These are phyloP conservation scores for Ophiostoma sp. DNA, from an alignment of 2,329 filamentous ascomycete genomes.

Conservation along the genomic window DNA sequence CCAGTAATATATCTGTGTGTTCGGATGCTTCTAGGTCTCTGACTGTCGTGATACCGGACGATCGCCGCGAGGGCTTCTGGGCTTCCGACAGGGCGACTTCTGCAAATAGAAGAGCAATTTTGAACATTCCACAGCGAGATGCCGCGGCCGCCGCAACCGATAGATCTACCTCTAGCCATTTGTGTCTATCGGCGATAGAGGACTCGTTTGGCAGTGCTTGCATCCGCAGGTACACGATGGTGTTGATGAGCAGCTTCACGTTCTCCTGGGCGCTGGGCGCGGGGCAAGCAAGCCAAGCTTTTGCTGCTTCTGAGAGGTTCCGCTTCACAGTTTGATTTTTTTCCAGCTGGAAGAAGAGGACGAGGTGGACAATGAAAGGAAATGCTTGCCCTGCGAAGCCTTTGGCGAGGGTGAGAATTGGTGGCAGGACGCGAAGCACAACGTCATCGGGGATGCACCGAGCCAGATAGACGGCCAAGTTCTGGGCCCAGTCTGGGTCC, in stretches of 20 bases:
- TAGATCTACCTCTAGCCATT: slow-evolving; percentile 84
- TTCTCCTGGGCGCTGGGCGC: slow-evolving; percentile 51
- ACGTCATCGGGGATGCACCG: slow-evolving; percentile 56
- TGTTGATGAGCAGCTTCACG: slow-evolving; percentile 66
- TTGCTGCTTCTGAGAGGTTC: slow-evolving; percentile 60
- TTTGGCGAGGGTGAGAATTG: slow-evolving; percentile 59
- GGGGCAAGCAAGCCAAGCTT: slow-evolving; percentile 54
- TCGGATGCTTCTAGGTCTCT: slow-evolving; percentile 39
- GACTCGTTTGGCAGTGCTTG: slow-evolving; percentile 68
- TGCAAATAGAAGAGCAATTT: slow-evolving; percentile 75
- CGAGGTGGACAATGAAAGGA: slow-evolving; percentile 78
- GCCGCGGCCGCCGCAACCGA: slow-evolving; percentile 65
- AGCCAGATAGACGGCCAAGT: slow-evolving; percentile 57
- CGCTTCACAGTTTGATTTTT: slow-evolving; percentile 54
- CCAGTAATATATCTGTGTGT: slow-evolving; percentile 64
- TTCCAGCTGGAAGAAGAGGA: slow-evolving; percentile 64
- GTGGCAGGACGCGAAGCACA: slow-evolving; percentile 62
- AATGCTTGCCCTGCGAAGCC: slow-evolving; percentile 69
- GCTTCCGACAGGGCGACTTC: slow-evolving; percentile 63
- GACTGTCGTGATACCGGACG: slow-evolving; percentile 43
- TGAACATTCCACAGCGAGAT: slow-evolving; percentile 73
- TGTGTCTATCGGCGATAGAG: slow-evolving; percentile 70
- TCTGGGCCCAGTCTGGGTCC: slow-evolving; percentile 53
- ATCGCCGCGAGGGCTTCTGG: slow-evolving; percentile 57
- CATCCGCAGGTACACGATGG: slow-evolving; percentile 80